Conservation (phyloP, 2,329 filamentous ascomycete genomes). For the Trichoderma sp. region DNA sequence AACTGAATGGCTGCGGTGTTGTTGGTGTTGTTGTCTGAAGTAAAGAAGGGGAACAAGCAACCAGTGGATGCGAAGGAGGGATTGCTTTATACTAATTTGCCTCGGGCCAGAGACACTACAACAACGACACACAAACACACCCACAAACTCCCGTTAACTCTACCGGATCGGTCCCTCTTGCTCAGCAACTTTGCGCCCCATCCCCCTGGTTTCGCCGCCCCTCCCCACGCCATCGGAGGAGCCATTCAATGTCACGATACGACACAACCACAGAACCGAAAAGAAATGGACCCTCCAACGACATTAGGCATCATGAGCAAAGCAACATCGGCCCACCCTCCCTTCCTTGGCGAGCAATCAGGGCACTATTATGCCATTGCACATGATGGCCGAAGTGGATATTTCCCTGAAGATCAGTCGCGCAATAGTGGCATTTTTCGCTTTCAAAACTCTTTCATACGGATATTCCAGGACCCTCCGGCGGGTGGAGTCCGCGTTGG, state of each 20-base stretch:
- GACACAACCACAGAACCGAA: neutral
- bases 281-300: neutral
- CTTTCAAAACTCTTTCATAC: neutral
- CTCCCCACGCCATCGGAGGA: neutral
- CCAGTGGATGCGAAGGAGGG: neutral
- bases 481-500: neutral
- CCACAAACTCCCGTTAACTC: neutral
- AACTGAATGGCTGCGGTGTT: slow-evolving; percentile 15
- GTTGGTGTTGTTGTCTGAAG: neutral
- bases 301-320: slow-evolving; percentile 14
- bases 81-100: neutral
- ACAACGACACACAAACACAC: neutral
- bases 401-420: neutral
- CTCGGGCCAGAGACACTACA: neutral
- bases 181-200: neutral
- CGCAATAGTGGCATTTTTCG: neutral
- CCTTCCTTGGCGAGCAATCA: neutral
- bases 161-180: neutral
- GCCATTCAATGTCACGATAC: neutral
- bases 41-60: too few relatives aligned
- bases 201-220: neutral
- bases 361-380: neutral
- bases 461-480: neutral
- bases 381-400: neutral
- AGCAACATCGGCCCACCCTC: neutral